Conservation (phyloP, 192 early-diverging fungal species). For the Coemansia sp. region DNA sequence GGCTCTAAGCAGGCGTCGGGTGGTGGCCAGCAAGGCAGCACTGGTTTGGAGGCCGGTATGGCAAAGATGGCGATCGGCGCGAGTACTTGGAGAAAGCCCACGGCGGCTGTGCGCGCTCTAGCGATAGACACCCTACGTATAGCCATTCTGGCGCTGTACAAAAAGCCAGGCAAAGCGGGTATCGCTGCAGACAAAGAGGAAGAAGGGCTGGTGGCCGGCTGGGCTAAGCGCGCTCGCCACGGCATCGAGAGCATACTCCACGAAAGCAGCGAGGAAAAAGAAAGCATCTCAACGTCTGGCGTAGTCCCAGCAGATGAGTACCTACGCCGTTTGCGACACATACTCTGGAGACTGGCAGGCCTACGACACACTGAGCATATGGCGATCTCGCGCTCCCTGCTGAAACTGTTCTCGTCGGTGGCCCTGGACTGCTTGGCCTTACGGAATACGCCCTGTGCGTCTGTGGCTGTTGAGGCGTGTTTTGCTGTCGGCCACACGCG, state of each 20-base stretch:
- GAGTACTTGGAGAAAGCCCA: constrained; percentile 11
- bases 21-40: neutral
- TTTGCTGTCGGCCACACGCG: constrained; percentile 10
- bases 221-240: constrained; percentile 17
- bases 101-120: constrained; percentile 16
- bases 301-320: neutral
- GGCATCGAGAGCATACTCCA: constrained; percentile 8
- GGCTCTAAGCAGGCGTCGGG: neutral
- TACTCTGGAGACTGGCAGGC: constrained; percentile 36
- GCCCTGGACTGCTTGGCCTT: constrained; percentile 7
- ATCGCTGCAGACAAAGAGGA: neutral
- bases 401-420: constrained; percentile 20
- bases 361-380: constrained; percentile 22
- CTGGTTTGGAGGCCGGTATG: neutral
- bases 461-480: constrained; percentile 27
- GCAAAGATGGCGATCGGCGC: neutral
- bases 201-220: neutral
- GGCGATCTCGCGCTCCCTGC: constrained; percentile 2
- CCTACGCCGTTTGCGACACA: constrained; percentile 13
- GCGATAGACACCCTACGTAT: constrained; percentile 11
- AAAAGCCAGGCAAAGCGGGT: neutral
- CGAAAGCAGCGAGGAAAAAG: constrained; percentile 6
- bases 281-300: neutral
- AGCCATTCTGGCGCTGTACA: constrained; percentile 3
- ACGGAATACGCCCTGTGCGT: constrained; percentile 4